A percentile compares a stretch with the other conserved stretches of the same genome.
Evolutionary conservation across 176 grass and related monocot genomes (phyloP).

Genomic region (Guadua angustifolia): DNA sequence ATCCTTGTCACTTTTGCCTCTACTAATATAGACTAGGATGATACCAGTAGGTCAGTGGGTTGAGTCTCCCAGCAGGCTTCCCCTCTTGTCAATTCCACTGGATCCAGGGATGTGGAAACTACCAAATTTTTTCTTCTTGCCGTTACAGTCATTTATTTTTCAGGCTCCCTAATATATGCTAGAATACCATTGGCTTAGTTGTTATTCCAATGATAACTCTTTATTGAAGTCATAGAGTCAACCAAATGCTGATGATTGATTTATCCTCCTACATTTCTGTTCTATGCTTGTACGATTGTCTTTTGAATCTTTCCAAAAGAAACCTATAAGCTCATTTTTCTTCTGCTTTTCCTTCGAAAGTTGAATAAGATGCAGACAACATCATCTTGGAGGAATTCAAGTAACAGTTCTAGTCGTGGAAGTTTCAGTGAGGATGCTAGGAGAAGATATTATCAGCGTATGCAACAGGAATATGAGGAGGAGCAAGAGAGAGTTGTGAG

Average conservation of each 20-base stretch:
- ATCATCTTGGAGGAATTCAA: conserved; percentile 63
- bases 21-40: not conserved
- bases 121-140: not conserved
- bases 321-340: conserved; percentile 36
- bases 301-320: conserved; percentile 33
- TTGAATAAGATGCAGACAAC: conserved; percentile 60
- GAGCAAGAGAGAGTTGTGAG: conserved; percentile 89
- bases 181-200: not conserved
- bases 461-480: conserved; percentile 87
- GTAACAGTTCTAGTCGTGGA: conserved; percentile 48
- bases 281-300: conserved; percentile 1
- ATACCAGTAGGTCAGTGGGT: not conserved
- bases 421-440: conserved; percentile 71
- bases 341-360: conserved; percentile 44
- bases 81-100: not conserved
- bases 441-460: conserved; percentile 73
- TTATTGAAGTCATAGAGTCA: not conserved
- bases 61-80: not conserved
- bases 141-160: conserved; percentile 2
- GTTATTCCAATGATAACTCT: not conserved
- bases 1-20: not conserved
- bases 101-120: not conserved
- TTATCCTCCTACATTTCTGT: conserved; percentile 1
- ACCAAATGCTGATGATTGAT: not conserved
- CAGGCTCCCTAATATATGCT: conserved; percentile 1